Evolutionary conservation across 1,139 yeast species (phyloP).

Genomic region (Nakaseomyces nivariensis): DNA sequence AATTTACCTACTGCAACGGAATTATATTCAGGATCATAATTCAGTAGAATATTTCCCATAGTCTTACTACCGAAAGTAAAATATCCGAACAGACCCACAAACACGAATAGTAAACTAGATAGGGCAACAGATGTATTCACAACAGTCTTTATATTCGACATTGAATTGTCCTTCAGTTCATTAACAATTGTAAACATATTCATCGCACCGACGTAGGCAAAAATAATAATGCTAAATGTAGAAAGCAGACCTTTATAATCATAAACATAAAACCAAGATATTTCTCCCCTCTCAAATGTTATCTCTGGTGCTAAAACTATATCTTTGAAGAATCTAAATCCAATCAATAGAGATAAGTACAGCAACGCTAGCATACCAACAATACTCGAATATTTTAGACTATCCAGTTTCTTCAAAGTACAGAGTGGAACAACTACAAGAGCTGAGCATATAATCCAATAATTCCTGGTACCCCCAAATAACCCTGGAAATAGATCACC

Average conservation of each 20-base stretch:
- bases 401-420: conserved; percentile 64
- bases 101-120: conserved; percentile 47
- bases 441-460: conserved; percentile 61
- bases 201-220: conserved; percentile 94
- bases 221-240: conserved; percentile 82
- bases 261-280: conserved; percentile 46
- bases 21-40: conserved; percentile 35
- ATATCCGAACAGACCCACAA: conserved; percentile 79
- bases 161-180: conserved; percentile 55
- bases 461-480: conserved; percentile 34
- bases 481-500: conserved; percentile 83
- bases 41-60: conserved; percentile 71
- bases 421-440: conserved; percentile 64
- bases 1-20: conserved; percentile 52
- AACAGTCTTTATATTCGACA: conserved; percentile 43
- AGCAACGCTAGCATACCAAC: conserved; percentile 77
- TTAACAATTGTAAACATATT: conserved; percentile 85
- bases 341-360: conserved; percentile 65
- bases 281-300: conserved; percentile 35
- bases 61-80: conserved; percentile 74
- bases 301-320: conserved; percentile 29
- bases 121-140: conserved; percentile 47
- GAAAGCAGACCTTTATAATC: conserved; percentile 54
- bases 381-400: conserved; percentile 75
- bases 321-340: conserved; percentile 45